Evolutionary conservation across 1,284 basidiomycete genomes (phyloP), one percentile per base, ranked within the genome.

Genomic region (Cryptococcus sp.): DNA sequence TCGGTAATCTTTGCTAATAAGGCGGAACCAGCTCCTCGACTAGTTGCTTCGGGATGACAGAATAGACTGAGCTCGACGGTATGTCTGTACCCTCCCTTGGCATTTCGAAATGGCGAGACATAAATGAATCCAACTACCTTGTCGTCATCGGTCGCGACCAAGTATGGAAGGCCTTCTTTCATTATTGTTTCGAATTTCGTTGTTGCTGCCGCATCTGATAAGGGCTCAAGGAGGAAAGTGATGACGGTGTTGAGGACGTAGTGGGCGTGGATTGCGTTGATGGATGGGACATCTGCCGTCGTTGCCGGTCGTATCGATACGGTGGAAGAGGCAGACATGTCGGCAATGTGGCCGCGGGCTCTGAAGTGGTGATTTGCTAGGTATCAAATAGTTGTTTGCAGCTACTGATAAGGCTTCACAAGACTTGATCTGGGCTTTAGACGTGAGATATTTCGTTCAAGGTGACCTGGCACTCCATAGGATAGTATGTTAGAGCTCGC

Each of bases 231-330:
- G 19, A 18, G 16, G 23, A 48, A 48, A n/a, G 18, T n/a, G 34
- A 48, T 21, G 31, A 48, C 46, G n/a, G 46, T 37, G 19, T 48
- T 21, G 13, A 25, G 11, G 46, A 48, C 34, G 32, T 48, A 48
- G 34, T 48, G 46, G 36, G 46, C 19, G 36, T 48, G 34, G 46
- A 48, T 48, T 10, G 28, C 31, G 9, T 24, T 36, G 32, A 48
- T 48, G 4, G 46, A 5, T 7, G 46, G 46, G 21, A 48, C 21
- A 21, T 48, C 46, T 4, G 18, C 7, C 7, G 36, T 11, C 13
- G 34, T 48, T 5, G 46, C 46, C 4, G 46, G 46, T 4, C 46
- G 46, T 31, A 48, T 43, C 5, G 23, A 64, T 45, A 39, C 5
- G 11, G 28, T 5, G 4, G 4, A 11, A 28, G 28, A 28, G 28